Base-by-base conservation (phyloP, 2,329 filamentous ascomycete species). In the Emergomyces orientalis region DNA sequence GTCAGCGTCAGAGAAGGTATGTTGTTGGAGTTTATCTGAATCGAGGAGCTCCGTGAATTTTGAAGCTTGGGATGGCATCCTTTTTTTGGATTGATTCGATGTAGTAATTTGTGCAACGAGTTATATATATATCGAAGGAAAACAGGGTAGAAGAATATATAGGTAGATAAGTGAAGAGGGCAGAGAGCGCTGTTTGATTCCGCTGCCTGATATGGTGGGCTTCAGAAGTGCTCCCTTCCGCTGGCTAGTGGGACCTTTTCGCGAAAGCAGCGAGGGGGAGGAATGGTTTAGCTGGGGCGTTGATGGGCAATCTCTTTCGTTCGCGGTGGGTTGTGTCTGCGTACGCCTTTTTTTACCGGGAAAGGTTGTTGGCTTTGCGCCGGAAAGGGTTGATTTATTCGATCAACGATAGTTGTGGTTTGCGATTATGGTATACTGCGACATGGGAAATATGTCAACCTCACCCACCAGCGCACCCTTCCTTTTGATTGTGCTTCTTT, bases 41-140 rank as follows among this genome's bases (percentile, higher is more conserved):
- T 63, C 64, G 37, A 66, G 59, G 32, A 65, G 64, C 43, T 66
- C 65, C 43, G 63, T 62, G 54, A 66, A 66, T 49, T 62, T 51
- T n/a, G 65, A 66, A 25, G 25, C 19, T 45, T 41, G 37, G 56
- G 56, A 37, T 55, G 56, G 19, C 45, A 43, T 63, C 19, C 39
- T 19, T n/a, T 17, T 19, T 37, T 19, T 34, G 25, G 52, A 51
- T 47, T 39, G 52, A 51, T 58, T 57, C n/a, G 47, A 27, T 37
- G 6, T 57, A 19, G 13, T 22, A 13, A 34, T 22, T 32, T 22
- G 32, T 25, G 32, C n/a, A 25, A 7, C 14, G 34, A 17, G 3
- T 25, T n/a, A 45, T 22, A n/a, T 34, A 34, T 25, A 19, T 22
- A n/a, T 32, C 51, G 25, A 22, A 54, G 51, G 14, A 22, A 3